Conservation (phyloP, 2,329 filamentous ascomycete species). For the Diplodia seriata region DNA sequence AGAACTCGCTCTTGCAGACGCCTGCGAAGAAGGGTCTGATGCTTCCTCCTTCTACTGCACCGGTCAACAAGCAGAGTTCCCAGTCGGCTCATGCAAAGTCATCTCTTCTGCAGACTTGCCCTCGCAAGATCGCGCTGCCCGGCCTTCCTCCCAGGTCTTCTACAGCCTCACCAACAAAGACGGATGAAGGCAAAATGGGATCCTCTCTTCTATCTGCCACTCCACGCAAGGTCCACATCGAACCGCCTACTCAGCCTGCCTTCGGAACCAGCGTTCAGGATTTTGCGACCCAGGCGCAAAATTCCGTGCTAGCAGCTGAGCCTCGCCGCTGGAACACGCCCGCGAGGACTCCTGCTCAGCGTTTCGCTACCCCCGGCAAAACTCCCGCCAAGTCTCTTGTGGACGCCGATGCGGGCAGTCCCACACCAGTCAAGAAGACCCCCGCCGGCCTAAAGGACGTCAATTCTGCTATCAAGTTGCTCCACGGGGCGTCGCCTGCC, state of each 20-base stretch:
- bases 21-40: conserved; percentile 33
- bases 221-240: conserved; percentile 28
- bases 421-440: conserved; percentile 24
- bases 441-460: conserved; percentile 31
- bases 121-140: conserved; percentile 30
- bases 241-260: conserved; percentile 16
- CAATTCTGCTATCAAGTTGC: conserved; percentile 21
- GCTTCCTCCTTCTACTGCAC: conserved; percentile 31
- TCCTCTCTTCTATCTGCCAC: conserved; percentile 32
- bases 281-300: conserved; percentile 11
- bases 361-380: conserved; percentile 24
- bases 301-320: conserved; percentile 20
- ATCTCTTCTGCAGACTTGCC: conserved; percentile 33
- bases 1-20: conserved; percentile 23
- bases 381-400: conserved; percentile 21
- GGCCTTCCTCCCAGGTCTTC: conserved; percentile 16
- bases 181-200: background rate
- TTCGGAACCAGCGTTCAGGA: conserved; percentile 18
- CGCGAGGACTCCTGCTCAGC: conserved; percentile 21
- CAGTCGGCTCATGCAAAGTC: conserved; percentile 5
- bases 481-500: conserved; percentile 19
- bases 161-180: conserved; percentile 12
- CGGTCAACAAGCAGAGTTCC: conserved; percentile 21
- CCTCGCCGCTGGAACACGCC: conserved; percentile 28
- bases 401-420: conserved; percentile 20